These are phyloP conservation scores for Stenocarpella maydis DNA, from an alignment of 2,329 filamentous ascomycete genomes.

Conservation along the genomic window DNA sequence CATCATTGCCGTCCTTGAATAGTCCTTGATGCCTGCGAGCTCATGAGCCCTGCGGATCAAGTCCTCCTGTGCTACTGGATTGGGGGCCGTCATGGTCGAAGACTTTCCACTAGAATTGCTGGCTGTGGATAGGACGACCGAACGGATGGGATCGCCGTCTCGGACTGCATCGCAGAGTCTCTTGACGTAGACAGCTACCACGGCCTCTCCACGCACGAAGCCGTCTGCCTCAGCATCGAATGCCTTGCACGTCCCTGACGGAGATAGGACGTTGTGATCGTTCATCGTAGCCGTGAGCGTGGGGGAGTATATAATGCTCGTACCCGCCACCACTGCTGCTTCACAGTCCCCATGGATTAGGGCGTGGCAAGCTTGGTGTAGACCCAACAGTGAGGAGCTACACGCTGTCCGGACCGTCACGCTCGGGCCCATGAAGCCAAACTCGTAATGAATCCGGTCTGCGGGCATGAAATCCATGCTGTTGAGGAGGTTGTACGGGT, in stretches of 20 bases:
- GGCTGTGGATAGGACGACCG: constrained; percentile 44
- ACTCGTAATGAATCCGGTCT: no score
- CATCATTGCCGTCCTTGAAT: constrained; percentile 43
- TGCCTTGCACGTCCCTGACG: constrained; percentile 40
- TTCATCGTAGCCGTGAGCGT: constrained; percentile 43
- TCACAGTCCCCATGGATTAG: not conserved
- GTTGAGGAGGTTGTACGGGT: no score
- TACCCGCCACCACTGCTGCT: constrained; percentile 34
- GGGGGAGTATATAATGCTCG: constrained; percentile 37
- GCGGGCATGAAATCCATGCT: no score
- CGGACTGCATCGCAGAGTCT: constrained; percentile 53
- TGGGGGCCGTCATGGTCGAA: constrained; percentile 52
- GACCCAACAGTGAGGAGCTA: not conserved
- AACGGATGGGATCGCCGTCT: constrained; percentile 53
- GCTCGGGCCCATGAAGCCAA: no score
- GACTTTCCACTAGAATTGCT: constrained; percentile 50
- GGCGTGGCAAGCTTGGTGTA: not conserved
- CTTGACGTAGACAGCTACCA: constrained; percentile 56
- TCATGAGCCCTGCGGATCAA: constrained; percentile 37
- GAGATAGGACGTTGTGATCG: constrained; percentile 45
- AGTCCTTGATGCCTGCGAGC: constrained; percentile 39
- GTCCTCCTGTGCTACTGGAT: constrained; percentile 29
- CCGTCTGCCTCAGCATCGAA: constrained; percentile 51
- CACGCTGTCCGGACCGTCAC: no score
- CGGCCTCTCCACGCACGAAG: constrained; percentile 55